Evolutionary conservation across 352 stramenopile species (phyloP).

Genomic region (Phytophthora tubulina): DNA sequence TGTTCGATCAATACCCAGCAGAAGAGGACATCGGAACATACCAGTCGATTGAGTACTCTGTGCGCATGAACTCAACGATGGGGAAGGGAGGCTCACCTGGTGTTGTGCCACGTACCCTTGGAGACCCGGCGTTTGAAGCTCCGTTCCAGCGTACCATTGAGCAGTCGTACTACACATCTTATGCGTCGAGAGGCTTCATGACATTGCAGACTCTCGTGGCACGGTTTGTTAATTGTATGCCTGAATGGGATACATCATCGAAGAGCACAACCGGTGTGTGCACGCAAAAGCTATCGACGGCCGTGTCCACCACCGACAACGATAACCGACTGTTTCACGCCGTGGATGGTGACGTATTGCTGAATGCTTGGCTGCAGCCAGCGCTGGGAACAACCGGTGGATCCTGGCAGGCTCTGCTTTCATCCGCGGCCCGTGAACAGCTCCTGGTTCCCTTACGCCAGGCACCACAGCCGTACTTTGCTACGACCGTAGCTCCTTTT

Average conservation of each 20-base stretch:
- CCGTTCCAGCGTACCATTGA: slow-evolving; percentile 60
- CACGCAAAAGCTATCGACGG: slow-evolving; percentile 49
- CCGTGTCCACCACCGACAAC: slow-evolving; percentile 26
- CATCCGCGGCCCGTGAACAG: slow-evolving; percentile 25
- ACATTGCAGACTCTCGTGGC: slow-evolving; percentile 72
- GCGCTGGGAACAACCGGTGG: slow-evolving; percentile 3
- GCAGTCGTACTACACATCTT: slow-evolving; percentile 49
- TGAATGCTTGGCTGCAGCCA: slow-evolving; percentile 28
- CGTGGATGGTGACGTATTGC: slow-evolving; percentile 47
- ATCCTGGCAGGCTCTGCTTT: slow-evolving; percentile 13
- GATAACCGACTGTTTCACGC: slow-evolving; percentile 41
- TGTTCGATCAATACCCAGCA: slow-evolving; percentile 65
- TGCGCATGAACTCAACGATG: slow-evolving; percentile 71
- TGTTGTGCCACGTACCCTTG: slow-evolving; percentile 53
- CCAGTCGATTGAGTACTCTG: slow-evolving; percentile 65
- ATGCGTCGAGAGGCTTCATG: slow-evolving; percentile 65
- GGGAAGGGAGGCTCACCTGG: slow-evolving; percentile 28
- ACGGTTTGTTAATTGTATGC: slow-evolving; percentile 69
- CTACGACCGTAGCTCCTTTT: slow-evolving; percentile 46
- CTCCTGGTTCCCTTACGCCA: slow-evolving; percentile 54
- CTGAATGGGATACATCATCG: slow-evolving; percentile 48
- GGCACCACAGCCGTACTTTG: slow-evolving; percentile 57
- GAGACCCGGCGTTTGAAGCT: slow-evolving; percentile 56
- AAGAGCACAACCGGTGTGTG: slow-evolving; percentile 56
- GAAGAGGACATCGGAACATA: slow-evolving; percentile 54